Evolutionary conservation across 2,329 filamentous ascomycete species (phyloP).

Genomic region (Orbilia ellipsospora): DNA sequence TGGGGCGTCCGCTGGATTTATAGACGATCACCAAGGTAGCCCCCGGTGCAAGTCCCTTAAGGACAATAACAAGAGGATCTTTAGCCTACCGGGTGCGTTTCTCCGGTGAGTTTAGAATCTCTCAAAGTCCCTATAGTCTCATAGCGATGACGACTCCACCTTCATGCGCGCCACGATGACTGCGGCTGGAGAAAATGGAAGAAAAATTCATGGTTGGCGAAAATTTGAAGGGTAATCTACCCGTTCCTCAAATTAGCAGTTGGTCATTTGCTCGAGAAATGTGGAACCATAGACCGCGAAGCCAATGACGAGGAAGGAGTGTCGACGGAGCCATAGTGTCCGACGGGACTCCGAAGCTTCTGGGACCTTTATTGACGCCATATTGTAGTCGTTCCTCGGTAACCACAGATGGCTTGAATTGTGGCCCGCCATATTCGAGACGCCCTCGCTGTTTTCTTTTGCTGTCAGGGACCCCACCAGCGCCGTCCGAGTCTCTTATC

Average conservation of each 20-base stretch:
- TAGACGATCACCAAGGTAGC: constrained; percentile 36
- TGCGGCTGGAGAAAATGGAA: constrained; percentile 9
- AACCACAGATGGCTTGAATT: constrained; percentile 17
- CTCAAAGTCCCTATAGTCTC: constrained; percentile 10
- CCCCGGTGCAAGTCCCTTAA: constrained; percentile 6
- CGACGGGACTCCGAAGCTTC: constrained; percentile 25
- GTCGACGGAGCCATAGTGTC: constrained; percentile 39
- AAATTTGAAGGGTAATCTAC: constrained; percentile 42
- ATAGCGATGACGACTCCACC: constrained; percentile 33
- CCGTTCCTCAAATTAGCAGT: constrained; percentile 13
- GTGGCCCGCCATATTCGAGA: background rate
- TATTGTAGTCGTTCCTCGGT: constrained; percentile 5
- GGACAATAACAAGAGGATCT: background rate
- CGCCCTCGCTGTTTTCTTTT: constrained; percentile 12
- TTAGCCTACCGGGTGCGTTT: constrained; percentile 39
- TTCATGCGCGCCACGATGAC: constrained; percentile 24
- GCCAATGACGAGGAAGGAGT: constrained; percentile 7
- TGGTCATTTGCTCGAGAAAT: constrained; percentile 3
- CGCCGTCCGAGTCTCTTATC: background rate
- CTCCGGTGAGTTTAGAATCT: constrained; percentile 32
- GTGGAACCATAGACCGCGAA: constrained; percentile 2
- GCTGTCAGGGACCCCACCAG: constrained; percentile 3
- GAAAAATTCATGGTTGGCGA: background rate
- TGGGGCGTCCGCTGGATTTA: constrained; percentile 34
- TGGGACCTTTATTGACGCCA: constrained; percentile 16